These are phyloP conservation scores for Panellus pusillus DNA, from an alignment of 768 basidiomycete species.

Conservation along the genomic window DNA sequence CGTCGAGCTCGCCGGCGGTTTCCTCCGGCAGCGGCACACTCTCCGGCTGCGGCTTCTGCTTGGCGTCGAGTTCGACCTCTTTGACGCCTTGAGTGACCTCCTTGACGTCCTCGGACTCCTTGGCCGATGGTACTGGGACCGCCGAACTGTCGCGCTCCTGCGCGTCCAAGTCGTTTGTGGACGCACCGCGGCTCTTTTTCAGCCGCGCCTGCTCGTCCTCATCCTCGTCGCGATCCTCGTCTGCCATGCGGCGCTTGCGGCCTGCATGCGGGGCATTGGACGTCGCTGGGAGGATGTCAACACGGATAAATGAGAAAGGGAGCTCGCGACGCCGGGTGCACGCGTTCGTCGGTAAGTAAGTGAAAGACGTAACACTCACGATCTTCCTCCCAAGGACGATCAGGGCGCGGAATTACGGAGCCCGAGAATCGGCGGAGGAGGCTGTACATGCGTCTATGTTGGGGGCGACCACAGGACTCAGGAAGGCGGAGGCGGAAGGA, in stretches of 20 bases:
- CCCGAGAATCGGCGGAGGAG: constrained; percentile 71
- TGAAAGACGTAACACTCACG: constrained; percentile 45
- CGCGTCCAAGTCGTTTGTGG: constrained; percentile 21
- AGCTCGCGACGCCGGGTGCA: constrained; percentile 17
- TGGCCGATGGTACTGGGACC: constrained; percentile 29
- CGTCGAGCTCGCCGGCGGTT: constrained; percentile 38
- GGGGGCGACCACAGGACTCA: not conserved
- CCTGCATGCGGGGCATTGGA: constrained; percentile 72
- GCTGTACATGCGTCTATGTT: constrained; percentile 53
- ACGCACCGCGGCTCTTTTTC: constrained; percentile 49
- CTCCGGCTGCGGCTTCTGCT: constrained; percentile 31
- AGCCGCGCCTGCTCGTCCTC: constrained; percentile 39
- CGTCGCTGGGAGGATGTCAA: constrained; percentile 49
- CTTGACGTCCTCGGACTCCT: constrained; percentile 57
- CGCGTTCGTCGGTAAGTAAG: constrained; percentile 23
- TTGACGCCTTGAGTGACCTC: constrained; percentile 72
- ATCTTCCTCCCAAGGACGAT: constrained; percentile 78
- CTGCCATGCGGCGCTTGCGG: constrained; percentile 64
- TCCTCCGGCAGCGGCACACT: constrained; percentile 42
- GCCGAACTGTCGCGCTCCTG: constrained; percentile 25
- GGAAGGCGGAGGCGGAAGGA: constrained; percentile 2
- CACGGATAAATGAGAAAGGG: constrained; percentile 4
- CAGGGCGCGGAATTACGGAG: constrained; percentile 67
- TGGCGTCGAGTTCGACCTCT: constrained; percentile 62
- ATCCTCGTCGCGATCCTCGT: constrained; percentile 41